Base-by-base conservation (phyloP, 2,329 filamentous ascomycete genomes). In the Cercospora janseana region DNA sequence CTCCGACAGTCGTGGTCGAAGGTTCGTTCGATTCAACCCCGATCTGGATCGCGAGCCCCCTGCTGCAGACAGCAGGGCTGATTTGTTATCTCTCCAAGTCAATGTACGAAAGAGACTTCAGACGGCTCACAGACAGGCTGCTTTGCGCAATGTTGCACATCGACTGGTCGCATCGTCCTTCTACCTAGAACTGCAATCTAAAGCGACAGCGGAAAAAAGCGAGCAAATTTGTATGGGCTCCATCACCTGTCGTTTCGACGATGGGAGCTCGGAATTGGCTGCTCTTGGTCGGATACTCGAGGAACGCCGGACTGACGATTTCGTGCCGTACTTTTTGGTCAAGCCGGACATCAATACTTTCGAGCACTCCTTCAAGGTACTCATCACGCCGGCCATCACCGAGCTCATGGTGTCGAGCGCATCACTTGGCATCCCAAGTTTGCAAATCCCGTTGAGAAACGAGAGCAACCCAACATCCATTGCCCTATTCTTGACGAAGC, bases 81-180 rank as follows among this genome's bases (percentile, higher is more conserved):
- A 69, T 24, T 57, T 70, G 8, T 23, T 63, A 16, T 59, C 56
- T 3, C 48, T 70, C 10, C 62, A 68, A 28, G 51, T 60, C 9
- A 65, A 64, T n/a, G 64, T 69, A 1, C 63, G 61, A 2, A 62
- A 62, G 34, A 46, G 61, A 18, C 45, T 70, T 20, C 54, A 61
- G 28, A 60, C 56, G 5, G 58, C 63, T 2, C 58, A 65, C 40
- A 55, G 63, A 31, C 51, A 65, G n/a, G 52, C 56, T 10, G 63
- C 64, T 21, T 54, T 68, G 18, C 58, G 56, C 3, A 63, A 64
- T 23, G 61, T 70, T 3, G 66, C 67, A 6, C 63, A 67, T 50
- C 55, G 64, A 37, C 60, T 70, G 5, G 60, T 71, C 1, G 66
- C 69, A 9, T 70, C 67, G 3, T 69, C 60, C 1, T 71, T 71